Percentiles rank a stretch among this genome's conserved stretches.
Evolutionary conservation across 1,284 basidiomycete species (phyloP).

Genomic region (Tilletia setariae): DNA sequence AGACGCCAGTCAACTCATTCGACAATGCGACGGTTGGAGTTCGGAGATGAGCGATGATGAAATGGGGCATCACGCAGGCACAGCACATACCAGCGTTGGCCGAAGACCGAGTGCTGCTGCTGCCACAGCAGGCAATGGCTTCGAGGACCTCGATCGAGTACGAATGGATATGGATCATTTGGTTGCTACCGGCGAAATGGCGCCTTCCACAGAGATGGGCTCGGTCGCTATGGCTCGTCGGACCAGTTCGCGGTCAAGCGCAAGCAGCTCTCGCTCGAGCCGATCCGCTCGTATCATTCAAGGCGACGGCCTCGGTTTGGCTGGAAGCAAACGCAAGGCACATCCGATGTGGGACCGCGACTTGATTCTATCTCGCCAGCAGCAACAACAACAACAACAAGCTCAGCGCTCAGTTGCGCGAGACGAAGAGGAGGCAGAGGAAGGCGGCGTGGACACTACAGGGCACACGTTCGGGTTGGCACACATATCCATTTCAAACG

Average conservation of each 20-base stretch:
- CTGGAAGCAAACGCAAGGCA: background rate
- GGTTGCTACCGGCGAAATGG: background rate
- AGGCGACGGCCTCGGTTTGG: background rate
- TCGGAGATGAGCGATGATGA: constrained; percentile 2
- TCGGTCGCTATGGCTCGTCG: background rate
- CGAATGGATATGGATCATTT: constrained; percentile 7
- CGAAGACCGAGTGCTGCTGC: background rate
- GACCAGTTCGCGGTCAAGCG: constrained; percentile 1
- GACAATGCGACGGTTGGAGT: background rate
- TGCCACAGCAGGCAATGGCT: background rate
- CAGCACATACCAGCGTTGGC: background rate
- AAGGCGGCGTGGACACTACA: background rate
- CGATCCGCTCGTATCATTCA: background rate
- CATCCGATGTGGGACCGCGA: constrained; percentile 3
- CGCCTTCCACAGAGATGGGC: background rate
- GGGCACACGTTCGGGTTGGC: constrained; percentile 3
- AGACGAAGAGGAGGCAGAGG: background rate
- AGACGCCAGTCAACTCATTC: background rate
- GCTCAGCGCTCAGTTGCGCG: background rate
- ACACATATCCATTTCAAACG: background rate
- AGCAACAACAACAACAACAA: background rate
- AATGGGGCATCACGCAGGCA: no score
- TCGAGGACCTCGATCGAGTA: constrained; percentile 1
- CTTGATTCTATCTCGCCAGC: background rate
- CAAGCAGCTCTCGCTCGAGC: background rate